Base-by-base conservation (phyloP, 805 yeast species). In the Saccharomycopsis fodiens region DNA sequence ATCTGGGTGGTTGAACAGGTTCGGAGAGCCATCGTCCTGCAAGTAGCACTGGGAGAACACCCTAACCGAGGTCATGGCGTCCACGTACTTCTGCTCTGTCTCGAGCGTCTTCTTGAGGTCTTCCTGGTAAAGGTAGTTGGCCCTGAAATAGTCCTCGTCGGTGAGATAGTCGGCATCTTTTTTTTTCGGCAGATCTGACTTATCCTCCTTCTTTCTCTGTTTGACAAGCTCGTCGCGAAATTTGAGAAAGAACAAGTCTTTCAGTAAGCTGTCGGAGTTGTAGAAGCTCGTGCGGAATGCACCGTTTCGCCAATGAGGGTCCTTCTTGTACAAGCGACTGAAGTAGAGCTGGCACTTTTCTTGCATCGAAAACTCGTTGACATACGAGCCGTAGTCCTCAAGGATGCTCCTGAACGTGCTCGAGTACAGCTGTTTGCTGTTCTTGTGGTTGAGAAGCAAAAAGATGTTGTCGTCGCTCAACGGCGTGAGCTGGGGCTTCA, bases 291-390 rank as follows among this genome's bases (percentile, higher is more conserved):
- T 54, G 13, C 40, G 32, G 44, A 54, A 55, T 20, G 55, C 57
- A 1, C 55, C 42, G 10, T 54, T 45, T 3, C 46, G 29, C 63
- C 64, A 59, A 1, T 32, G n/a, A 2, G 53, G 48, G 20, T 57
- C 54, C 19, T 27, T 16, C n/a, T 46, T 39, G 32, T 57, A 44
- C 13, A 64, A 51, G 34, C 53, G 54, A 16, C 54, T 49, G 45
- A 64, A 64, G 53, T 63, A 64, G 1, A 55, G 39, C 21, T 55
- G 44, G 35, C 68, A 64, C 36, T 57, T 56, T 15, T 60, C 59
- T 13, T 54, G 45, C 8, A 48, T 40, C 31, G 47, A 35, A 39
- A 50, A 36, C 20, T 35, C 19, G 25, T 34, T 20, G 20, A 57
- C 17, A 21, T 16, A 17, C 15, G 19, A n/a, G 13, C 32, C 20